Conservation (phyloP, 1,139 yeast species). For the Arxiozyma bovina region DNA sequence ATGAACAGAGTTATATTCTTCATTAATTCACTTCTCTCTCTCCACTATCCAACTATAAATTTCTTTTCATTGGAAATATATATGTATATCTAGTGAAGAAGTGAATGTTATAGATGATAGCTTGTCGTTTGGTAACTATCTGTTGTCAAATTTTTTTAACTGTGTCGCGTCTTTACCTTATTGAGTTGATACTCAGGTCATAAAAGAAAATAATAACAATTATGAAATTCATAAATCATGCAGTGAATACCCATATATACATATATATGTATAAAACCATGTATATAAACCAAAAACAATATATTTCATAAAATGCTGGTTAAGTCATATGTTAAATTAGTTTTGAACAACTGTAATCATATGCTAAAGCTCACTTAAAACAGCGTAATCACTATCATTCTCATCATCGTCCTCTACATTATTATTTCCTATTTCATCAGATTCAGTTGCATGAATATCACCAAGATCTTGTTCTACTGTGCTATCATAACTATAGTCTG, state of each 20-base stretch:
- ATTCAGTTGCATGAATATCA: background rate
- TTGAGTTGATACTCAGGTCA: background rate
- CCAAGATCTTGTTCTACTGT: background rate
- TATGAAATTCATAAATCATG: no score
- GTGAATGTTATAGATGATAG: no score
- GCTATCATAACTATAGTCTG: background rate
- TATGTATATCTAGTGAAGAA: no score
- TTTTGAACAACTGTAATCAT: slow-evolving; percentile 7
- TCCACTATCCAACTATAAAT: no score
- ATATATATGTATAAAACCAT: no score
- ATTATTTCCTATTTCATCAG: background rate
- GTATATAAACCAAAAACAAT: background rate
- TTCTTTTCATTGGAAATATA: no score
- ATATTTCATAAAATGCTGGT: no score
- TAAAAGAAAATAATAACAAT: background rate
- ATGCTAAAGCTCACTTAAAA: slow-evolving; percentile 7
- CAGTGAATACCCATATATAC: background rate
- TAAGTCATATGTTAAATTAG: background rate
- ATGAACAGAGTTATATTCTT: no score
- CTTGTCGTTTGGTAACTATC: background rate
- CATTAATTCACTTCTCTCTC: background rate
- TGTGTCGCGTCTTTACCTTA: no score
- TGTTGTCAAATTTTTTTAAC: no score
- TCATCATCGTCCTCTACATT: slow-evolving; percentile 3
- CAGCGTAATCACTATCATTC: slow-evolving; percentile 3